Evolutionary conservation across 345 rosid genomes (phyloP).

Genomic region (Corchorus olitorius): DNA sequence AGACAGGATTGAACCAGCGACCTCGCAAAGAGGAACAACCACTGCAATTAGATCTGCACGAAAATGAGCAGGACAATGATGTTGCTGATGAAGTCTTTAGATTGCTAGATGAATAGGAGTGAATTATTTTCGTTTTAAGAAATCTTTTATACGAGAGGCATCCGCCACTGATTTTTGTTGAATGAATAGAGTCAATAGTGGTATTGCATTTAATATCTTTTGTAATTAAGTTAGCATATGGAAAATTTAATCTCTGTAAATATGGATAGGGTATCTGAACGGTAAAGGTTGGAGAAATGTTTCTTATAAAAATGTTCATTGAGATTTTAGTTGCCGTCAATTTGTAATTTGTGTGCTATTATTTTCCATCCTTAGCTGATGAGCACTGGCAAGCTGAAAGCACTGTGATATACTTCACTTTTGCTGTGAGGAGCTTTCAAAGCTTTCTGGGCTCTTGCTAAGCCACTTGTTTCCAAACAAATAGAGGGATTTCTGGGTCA

Average conservation of each 20-base stretch:
- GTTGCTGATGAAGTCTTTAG: slow-evolving; percentile 39
- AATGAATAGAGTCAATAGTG: neutral
- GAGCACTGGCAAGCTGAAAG: too few relatives aligned
- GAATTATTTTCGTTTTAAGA: neutral
- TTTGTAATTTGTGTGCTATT: neutral
- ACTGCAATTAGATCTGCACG: slow-evolving; percentile 6
- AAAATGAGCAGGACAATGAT: slow-evolving; percentile 11
- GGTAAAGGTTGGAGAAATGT: neutral
- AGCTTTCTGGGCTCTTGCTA: too few relatives aligned
- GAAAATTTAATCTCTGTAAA: neutral
- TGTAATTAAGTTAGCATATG: neutral
- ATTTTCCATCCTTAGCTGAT: too few relatives aligned
- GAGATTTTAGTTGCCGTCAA: neutral
- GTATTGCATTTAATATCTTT: neutral
- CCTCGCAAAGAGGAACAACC: slow-evolving; percentile 17
- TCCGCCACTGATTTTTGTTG: neutral
- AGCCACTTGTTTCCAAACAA: too few relatives aligned
- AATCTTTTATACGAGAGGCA: neutral
- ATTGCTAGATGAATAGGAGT: slow-evolving; percentile 31
- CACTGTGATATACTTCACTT: too few relatives aligned
- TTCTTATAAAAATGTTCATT: neutral
- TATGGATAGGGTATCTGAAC: neutral
- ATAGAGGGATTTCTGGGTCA: too few relatives aligned
- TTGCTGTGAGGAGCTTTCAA: too few relatives aligned
- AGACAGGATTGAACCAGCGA: slow-evolving; percentile 43